Conservation (phyloP, 2,329 filamentous ascomycete species). For the Botrytis cinerea region DNA sequence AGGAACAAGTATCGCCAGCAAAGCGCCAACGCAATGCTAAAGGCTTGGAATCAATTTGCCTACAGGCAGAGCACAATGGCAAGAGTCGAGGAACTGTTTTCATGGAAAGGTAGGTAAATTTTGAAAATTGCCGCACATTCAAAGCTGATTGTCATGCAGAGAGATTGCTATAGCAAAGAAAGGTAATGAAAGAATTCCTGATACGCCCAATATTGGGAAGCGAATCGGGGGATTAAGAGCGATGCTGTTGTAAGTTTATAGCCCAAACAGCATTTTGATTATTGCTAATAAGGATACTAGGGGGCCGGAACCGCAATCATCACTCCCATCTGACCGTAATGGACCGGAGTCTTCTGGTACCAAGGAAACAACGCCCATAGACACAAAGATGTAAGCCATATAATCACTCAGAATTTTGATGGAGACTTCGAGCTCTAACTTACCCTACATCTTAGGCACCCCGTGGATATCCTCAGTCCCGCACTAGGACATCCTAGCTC, state of each 20-base stretch:
- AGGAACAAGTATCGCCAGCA: conserved; percentile 17
- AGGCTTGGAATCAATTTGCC: not conserved
- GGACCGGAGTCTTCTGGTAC: not conserved
- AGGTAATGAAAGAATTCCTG: not conserved
- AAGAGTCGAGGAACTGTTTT: not conserved
- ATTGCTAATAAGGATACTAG: not conserved
- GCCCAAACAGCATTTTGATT: not conserved
- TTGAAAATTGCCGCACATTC: not conserved
- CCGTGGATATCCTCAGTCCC: not conserved
- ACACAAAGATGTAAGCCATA: not conserved
- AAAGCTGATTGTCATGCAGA: conserved; percentile 7
- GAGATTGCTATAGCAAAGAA: not conserved
- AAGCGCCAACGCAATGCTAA: conserved; percentile 6
- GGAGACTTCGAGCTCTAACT: not conserved
- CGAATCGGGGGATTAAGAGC: not conserved
- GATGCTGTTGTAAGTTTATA: not conserved
- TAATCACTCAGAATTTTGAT: not conserved
- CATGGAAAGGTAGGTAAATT: not conserved
- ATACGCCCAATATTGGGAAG: not conserved
- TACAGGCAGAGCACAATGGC: not conserved
- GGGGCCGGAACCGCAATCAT: not conserved
- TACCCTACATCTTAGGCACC: not conserved
- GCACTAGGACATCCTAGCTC: not conserved
- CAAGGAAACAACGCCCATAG: not conserved
- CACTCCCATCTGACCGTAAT: not conserved